Percentiles rank a stretch among this genome's conserved stretches.
Conservation (phyloP, 2,329 filamentous ascomycete species). For the Lasiodiplodia hormozganensis region DNA sequence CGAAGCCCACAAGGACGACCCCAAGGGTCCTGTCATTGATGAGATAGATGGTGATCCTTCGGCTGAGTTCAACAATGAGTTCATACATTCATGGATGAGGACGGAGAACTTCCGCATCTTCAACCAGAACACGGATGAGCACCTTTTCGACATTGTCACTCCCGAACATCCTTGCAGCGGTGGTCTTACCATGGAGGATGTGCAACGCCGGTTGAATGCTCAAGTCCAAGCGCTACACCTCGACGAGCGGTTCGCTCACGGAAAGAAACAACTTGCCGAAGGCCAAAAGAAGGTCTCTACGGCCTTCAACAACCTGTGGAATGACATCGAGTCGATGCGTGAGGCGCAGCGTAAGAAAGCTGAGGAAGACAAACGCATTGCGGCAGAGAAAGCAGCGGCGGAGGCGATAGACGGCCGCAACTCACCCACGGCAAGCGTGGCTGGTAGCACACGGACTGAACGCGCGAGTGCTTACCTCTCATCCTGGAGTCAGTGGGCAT, state of each 20-base stretch:
- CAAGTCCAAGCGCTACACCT: constrained; percentile 94
- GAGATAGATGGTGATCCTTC: constrained; percentile 78
- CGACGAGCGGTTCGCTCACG: constrained; percentile 85
- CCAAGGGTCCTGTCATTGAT: constrained; percentile 65
- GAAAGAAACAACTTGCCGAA: constrained; percentile 82
- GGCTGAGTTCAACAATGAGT: constrained; percentile 81
- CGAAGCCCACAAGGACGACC: constrained; percentile 55
- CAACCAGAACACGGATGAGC: constrained; percentile 73
- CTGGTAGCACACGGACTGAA: neutral
- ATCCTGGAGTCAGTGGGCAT: constrained; percentile 70
- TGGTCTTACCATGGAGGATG: constrained; percentile 90
- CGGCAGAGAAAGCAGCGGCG: constrained; percentile 29
- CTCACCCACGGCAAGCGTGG: constrained; percentile 9
- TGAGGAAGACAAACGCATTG: constrained; percentile 58
- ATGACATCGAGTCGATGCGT: constrained; percentile 83
- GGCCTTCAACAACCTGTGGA: constrained; percentile 86
- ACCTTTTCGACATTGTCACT: constrained; percentile 93
- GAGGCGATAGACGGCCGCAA: constrained; percentile 19
- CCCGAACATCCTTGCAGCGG: constrained; percentile 93
- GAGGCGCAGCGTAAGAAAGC: constrained; percentile 72
- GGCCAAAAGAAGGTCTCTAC: constrained; percentile 87
- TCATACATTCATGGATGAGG: constrained; percentile 83
- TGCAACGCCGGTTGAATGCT: constrained; percentile 76
- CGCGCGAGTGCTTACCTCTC: constrained; percentile 68
- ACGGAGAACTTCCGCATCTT: constrained; percentile 95